Percentiles rank a stretch among this genome's conserved stretches.
phyloP scores from a whole-genome alignment of 2,329 filamentous ascomycete genomes.

The Clarireedia monteithiana region DNA sequence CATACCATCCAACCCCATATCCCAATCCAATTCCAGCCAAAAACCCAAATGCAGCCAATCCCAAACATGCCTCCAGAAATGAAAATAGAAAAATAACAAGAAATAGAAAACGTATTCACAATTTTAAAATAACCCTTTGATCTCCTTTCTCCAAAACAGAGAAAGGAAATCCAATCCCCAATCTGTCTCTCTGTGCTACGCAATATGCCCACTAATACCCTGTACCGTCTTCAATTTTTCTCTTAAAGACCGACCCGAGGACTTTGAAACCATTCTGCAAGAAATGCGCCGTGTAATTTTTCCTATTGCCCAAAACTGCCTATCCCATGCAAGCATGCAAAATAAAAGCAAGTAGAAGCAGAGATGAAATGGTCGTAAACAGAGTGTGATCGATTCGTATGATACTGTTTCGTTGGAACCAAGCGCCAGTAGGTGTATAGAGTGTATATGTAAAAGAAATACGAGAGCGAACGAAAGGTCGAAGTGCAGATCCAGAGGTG shows the following conservation, averaged over 20 bases:
- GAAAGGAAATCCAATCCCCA: background rate
- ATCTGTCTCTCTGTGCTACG: background rate
- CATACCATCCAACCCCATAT: background rate
- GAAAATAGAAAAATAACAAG: background rate
- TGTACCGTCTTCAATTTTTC: background rate
- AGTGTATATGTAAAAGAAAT: too few relatives aligned
- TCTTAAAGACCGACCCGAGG: too few relatives aligned
- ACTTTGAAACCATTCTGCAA: background rate
- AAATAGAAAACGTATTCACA: too few relatives aligned
- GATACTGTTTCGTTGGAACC: background rate
- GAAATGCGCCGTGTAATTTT: background rate
- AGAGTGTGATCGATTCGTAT: too few relatives aligned
- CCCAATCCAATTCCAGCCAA: background rate
- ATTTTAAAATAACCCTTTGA: too few relatives aligned
- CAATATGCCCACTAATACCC: background rate
- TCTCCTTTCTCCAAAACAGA: too few relatives aligned
- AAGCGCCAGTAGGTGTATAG: too few relatives aligned
- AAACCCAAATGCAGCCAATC: background rate
- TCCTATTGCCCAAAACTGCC: background rate
- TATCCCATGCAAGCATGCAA: background rate
- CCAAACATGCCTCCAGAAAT: background rate
- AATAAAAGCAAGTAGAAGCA: too few relatives aligned
- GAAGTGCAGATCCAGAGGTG: background rate
- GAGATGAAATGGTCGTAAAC: too few relatives aligned
- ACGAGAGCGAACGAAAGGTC: too few relatives aligned